phyloP scores from a whole-genome alignment of 306 rosid genomes.

The Citrullus amarus region DNA sequence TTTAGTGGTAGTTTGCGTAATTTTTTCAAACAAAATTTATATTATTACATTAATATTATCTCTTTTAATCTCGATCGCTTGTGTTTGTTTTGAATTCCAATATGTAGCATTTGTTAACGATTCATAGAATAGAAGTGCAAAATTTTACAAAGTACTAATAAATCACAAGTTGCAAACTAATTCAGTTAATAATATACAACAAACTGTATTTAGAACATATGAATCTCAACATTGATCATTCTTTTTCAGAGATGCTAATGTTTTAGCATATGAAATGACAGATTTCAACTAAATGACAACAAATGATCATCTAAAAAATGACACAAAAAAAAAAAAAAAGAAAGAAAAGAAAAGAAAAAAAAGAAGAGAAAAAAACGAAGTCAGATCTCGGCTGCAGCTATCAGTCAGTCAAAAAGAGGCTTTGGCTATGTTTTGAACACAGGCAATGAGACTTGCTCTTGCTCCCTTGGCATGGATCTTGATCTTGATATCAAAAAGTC shows the following conservation, averaged over 20 bases:
- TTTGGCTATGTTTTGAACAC: neutral
- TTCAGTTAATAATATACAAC: neutral
- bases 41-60: no score
- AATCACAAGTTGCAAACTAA: neutral
- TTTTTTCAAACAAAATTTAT: no score
- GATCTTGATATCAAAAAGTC: neutral
- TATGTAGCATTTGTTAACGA: neutral
- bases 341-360: no score
- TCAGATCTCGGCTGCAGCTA: neutral
- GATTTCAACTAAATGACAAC: neutral
- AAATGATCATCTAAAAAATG: neutral
- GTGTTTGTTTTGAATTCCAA: neutral
- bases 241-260: neutral
- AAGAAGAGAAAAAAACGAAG: neutral
- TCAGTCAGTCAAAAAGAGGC: neutral
- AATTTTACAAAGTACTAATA: neutral
- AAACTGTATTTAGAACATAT: neutral
- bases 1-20: no score
- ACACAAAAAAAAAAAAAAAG: no score
- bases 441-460: neutral
- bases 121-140: neutral
- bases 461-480: neutral
- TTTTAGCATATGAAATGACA: neutral
- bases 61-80: neutral
- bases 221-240: neutral